Percentiles rank a stretch among this genome's conserved stretches.
Conservation (phyloP, 1,284 basidiomycete genomes). For the Golubevia sp. region DNA sequence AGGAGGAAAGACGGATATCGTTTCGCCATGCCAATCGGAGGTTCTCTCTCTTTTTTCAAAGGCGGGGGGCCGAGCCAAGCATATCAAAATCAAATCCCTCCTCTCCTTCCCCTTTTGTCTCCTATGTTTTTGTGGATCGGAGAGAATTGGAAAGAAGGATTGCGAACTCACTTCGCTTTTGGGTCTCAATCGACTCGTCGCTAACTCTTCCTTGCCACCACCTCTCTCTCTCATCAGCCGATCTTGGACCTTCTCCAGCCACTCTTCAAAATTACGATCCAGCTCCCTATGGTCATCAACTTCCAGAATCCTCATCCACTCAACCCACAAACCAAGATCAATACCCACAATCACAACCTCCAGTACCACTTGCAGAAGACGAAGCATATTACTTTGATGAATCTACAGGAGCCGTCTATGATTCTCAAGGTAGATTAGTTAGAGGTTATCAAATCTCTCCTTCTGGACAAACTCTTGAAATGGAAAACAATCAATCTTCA, state of each 20-base stretch:
- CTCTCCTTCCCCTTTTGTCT: too few relatives aligned
- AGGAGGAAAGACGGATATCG: too few relatives aligned
- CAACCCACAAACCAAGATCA: not conserved
- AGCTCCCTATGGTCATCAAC: not conserved
- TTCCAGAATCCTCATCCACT: too few relatives aligned
- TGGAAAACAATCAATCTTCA: not conserved
- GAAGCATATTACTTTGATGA: constrained; percentile 51
- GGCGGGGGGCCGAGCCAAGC: not conserved
- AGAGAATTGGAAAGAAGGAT: too few relatives aligned
- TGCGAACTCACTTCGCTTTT: too few relatives aligned
- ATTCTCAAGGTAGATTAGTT: constrained; percentile 39
- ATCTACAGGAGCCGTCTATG: constrained; percentile 47
- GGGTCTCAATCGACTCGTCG: not conserved
- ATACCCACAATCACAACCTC: not conserved
- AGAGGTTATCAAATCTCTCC: not conserved
- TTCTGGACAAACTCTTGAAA: not conserved
- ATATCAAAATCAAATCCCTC: not conserved
- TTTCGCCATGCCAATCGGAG: too few relatives aligned
- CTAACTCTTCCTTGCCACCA: not conserved
- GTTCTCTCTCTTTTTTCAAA: too few relatives aligned
- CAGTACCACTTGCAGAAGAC: constrained; percentile 10
- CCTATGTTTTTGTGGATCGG: too few relatives aligned
- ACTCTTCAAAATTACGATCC: constrained; percentile 3
- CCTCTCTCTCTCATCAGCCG: constrained; percentile 4
- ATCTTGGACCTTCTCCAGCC: constrained; percentile 9